Evolutionary conservation across 2,329 filamentous ascomycete species (phyloP), one percentile per base, ranked within the genome.

Genomic region (Endoconidiophora polonica): DNA sequence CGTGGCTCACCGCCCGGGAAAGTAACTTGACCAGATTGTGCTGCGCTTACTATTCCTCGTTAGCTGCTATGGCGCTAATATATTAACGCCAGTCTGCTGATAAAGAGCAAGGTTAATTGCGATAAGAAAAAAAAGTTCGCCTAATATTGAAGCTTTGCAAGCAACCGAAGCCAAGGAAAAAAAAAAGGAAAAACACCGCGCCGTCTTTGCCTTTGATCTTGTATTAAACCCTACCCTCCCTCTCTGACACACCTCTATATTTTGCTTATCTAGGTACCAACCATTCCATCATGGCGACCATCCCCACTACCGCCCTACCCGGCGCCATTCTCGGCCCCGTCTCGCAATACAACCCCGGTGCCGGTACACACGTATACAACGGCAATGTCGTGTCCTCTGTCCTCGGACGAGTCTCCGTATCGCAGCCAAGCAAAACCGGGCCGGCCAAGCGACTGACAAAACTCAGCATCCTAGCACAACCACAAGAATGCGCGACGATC

Each of bases 341-440:
- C 16, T 69, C 73, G 50, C 75, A 77, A 56, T 88, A 82, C 65
- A 66, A 73, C 39, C 74, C 86, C 24, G 90, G 90, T 12, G 71
- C 84, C 9, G 91, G 90, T 56, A 94, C 87, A 0, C 86, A 96
- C 64, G 71, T 94, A 56, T 74, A 86, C 66, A 72, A 82, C 55
- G 72, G 77, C 55, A 75, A 80, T 52, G 76, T 95, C 57, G 83
- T 83, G 63, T 81, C 88, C 53, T 94, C 88, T 18, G 79, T 95
- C 54, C 75, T 87, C 46, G 90, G 88, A 44, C 74, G 74, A 39
- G 76, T 90, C 55, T 65, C 70, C 52, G 66, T 81, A 53, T 66
- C 68, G 24, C 66, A 70, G 46, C 66, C 70, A 2, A 71, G 65
- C 53, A 59, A 64, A 44, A 63, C 71, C 44, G 71, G 71, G 18